phyloP scores from a whole-genome alignment of 208 protist species.

The Porcisia hertigi region DNA sequence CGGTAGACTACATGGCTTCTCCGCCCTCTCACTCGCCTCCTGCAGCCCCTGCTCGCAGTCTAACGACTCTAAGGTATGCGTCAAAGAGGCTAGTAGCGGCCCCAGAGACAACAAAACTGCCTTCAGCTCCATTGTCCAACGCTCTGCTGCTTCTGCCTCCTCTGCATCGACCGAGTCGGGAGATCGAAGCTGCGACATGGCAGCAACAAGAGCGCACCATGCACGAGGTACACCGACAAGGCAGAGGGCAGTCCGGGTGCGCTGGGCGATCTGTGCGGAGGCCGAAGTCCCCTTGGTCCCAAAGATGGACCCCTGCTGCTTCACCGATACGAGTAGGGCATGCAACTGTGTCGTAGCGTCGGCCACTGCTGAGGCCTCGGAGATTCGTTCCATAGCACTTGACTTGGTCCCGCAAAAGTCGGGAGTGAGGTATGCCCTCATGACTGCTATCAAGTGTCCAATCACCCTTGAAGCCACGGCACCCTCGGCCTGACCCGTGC shows the following conservation, averaged over 20 bases:
- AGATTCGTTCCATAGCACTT: not conserved
- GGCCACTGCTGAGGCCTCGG: not conserved
- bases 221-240: constrained; percentile 10
- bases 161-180: not conserved
- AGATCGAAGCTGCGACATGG: not conserved
- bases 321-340: constrained; percentile 2
- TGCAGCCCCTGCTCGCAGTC: not conserved
- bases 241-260: not conserved
- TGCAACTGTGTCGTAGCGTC: constrained; percentile 10
- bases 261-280: not conserved
- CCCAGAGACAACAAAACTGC: constrained; percentile 12
- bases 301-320: not conserved
- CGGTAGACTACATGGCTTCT: not conserved
- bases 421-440: constrained; percentile 4
- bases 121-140: constrained; percentile 14
- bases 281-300: not conserved
- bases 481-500: not conserved
- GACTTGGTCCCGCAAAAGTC: not conserved
- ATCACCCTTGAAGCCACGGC: constrained; percentile 3
- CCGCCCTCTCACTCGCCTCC: constrained; percentile 1
- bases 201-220: constrained; percentile 3
- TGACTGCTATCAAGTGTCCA: constrained; percentile 1
- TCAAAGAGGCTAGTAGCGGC: constrained; percentile 24
- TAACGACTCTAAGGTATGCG: constrained; percentile 20
- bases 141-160: not conserved